Evolutionary conservation across 2,329 filamentous ascomycete genomes (phyloP), one percentile per base, ranked within the genome.

Genomic region (Mariannaea elegans): DNA sequence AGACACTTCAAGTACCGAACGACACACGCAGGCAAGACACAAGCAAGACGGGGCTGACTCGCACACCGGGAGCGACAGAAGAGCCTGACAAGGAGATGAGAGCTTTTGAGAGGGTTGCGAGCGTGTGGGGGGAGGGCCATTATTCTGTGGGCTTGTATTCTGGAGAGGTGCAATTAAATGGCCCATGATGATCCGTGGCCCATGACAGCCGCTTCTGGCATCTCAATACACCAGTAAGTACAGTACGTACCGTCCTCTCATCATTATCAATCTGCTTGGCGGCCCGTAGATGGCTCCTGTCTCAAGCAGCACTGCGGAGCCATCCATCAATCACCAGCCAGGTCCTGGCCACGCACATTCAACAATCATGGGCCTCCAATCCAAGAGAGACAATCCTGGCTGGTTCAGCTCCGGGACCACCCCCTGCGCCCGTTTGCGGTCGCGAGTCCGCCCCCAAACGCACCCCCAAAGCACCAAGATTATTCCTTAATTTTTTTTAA

Each of bases 391-490:
- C 44, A 52, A 62, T 57, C 65, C 63, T 62, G 51, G 50, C 39
- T 47, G 36, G 36, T 42, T 46, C 46, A 50, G 46, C 55, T 56
- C 48, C 61, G 54, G 62, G 31, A 57, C 56, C 42, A 34, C 38
- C 58, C 56, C 67, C 49, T 70, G 63, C 67, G 66, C 65, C 65
- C 67, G 67, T 69, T 55, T 61, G 58, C 44, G 52, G 57, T 58
- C 54, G 55, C 54, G 61, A 66, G 63, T 49, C 61, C 45, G 59
- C 65, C 67, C 67, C 62, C 67, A 65, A 63, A 29, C 42, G 36
- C 49, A 49, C 50, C 62, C 59, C 59, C 58, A 59, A 64, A 42
- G 41, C 27, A 16, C 42, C 31, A 54, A 50, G 31, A 38, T 29
- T 44, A 39, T 44, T 29, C n/a, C 27, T 19, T 41, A 41, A 10